Conservation (phyloP, 495 filamentous ascomycete species). For the Margaritispora aquatica region DNA sequence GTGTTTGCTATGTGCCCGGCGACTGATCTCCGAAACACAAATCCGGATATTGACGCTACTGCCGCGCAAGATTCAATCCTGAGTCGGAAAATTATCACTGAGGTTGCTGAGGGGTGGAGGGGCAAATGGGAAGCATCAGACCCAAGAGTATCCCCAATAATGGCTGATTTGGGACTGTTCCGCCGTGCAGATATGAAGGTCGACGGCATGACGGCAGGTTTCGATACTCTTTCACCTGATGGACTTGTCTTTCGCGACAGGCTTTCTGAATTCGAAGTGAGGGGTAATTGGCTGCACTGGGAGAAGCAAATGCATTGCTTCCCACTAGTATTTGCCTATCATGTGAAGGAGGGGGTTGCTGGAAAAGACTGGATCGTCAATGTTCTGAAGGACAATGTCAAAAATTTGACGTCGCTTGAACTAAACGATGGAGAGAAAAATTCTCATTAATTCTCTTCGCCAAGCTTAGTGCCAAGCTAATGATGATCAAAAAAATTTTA, state of each 20-base stretch:
- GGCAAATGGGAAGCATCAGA: slow-evolving; percentile 22
- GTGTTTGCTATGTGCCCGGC: slow-evolving; percentile 34
- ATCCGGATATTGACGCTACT: slow-evolving; percentile 27
- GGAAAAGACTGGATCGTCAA: slow-evolving; percentile 34
- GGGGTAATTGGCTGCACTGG: slow-evolving; percentile 21
- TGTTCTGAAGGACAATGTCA: slow-evolving; percentile 18
- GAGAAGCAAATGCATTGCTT: slow-evolving; percentile 44
- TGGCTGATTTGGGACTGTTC: slow-evolving; percentile 1
- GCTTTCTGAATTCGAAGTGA: slow-evolving; percentile 14
- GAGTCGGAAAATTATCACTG: slow-evolving; percentile 23
- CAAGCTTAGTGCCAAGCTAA: too few relatives aligned
- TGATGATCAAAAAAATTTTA: not conserved
- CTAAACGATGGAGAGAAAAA: not conserved
- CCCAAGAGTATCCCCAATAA: slow-evolving; percentile 8
- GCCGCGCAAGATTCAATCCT: slow-evolving; percentile 33
- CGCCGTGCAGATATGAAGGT: slow-evolving; percentile 27
- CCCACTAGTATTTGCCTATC: slow-evolving; percentile 30
- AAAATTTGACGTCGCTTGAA: not conserved
- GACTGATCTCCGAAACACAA: slow-evolving; percentile 31
- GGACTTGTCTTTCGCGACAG: slow-evolving; percentile 29
- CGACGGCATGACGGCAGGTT: slow-evolving; percentile 30
- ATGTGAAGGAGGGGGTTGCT: slow-evolving; percentile 29
- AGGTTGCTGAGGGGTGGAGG: slow-evolving; percentile 30
- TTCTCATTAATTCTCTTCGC: too few relatives aligned
- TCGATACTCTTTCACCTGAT: slow-evolving; percentile 35